These are phyloP conservation scores for Helotiales sp. DNA, from an alignment of 2,329 filamentous ascomycete genomes.

Conservation along the genomic window DNA sequence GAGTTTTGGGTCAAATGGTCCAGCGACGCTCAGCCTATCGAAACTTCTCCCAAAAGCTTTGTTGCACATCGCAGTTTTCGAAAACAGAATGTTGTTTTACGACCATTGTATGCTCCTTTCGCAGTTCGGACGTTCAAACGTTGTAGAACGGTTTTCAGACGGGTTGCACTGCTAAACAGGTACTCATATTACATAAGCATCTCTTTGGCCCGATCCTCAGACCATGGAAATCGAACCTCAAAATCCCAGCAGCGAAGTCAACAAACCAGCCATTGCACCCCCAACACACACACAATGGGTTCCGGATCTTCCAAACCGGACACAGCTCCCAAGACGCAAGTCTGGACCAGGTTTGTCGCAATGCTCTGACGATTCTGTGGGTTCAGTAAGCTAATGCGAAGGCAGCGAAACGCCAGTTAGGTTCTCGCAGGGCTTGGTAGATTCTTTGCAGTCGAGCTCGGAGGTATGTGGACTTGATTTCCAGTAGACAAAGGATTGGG, in stretches of 20 bases:
- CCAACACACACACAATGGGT: slow-evolving; percentile 37
- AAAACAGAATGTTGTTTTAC: neutral
- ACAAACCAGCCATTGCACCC: slow-evolving; percentile 24
- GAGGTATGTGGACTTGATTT: slow-evolving; percentile 63
- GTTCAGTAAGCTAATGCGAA: slow-evolving; percentile 18
- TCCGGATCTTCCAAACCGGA: slow-evolving; percentile 41
- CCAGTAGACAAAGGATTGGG: too few relatives aligned
- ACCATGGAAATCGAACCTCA: slow-evolving; percentile 22
- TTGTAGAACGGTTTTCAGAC: neutral
- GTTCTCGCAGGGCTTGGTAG: slow-evolving; percentile 82
- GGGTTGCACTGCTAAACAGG: neutral
- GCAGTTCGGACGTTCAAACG: neutral
- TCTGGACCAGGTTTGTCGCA: slow-evolving; percentile 39
- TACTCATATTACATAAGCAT: slow-evolving; percentile 6
- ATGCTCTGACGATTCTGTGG: neutral
- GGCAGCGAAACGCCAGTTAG: slow-evolving; percentile 64
- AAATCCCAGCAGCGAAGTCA: slow-evolving; percentile 23
- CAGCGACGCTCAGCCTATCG: neutral
- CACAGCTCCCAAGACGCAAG: slow-evolving; percentile 35
- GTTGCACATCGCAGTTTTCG: neutral
- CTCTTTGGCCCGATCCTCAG: neutral
- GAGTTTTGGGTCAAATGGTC: neutral
- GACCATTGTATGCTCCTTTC: neutral
- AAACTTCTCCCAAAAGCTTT: neutral
- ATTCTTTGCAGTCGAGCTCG: slow-evolving; percentile 80